Base-by-base conservation (phyloP, 2,329 filamentous ascomycete genomes). In the Gaeumannomyces sp. region DNA sequence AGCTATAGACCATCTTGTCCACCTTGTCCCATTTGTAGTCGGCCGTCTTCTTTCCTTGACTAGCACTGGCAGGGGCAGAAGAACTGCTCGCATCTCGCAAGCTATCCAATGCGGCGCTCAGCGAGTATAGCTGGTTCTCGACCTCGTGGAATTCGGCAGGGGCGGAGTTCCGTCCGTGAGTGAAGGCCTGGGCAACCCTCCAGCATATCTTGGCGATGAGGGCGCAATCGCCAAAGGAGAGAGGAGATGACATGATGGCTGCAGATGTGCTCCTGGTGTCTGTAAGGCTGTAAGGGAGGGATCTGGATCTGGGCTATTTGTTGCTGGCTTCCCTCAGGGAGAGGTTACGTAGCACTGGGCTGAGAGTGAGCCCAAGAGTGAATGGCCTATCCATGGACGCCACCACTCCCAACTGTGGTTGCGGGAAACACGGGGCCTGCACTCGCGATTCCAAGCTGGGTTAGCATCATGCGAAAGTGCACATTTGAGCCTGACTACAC, bases 61-160 rank as follows among this genome's bases (percentile, higher is more conserved):
- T 33, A 11, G 31, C n/a, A n/a, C n/a, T n/a, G n/a, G n/a, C n/a
- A n/a, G n/a, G n/a, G n/a, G n/a, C n/a, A n/a, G n/a, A n/a, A n/a
- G n/a, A n/a, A n/a, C n/a, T 31, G 31, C 35, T 58, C 56, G n/a
- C 56, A 25, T 27, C 14, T 10, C 13, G 56, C 1, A 58, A 1
- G 10, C 56, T 67, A 3, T 69, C 65, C n/a, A 75, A 67, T 16
- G 71, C 71, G 4, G 71, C 66, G 29, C 69, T 73, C 53, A 75
- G 68, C 2, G 71, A 70, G 61, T 71, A 72, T 2, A 75, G 65
- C 60, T 75, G 71, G 65, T 71, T 72, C 58, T 74, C 72, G 28
- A 75, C 67, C 61, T 73, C 72, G 31, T 67, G 66, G 59, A 75
- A 73, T 61, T 73, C 72, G 2, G 67, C 66, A 5, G 72, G 73